A percentile compares a stretch with the other conserved stretches of the same genome.
Evolutionary conservation across 108 stramenopile genomes (phyloP).

Genomic region (Stephanodiscus minutulus): DNA sequence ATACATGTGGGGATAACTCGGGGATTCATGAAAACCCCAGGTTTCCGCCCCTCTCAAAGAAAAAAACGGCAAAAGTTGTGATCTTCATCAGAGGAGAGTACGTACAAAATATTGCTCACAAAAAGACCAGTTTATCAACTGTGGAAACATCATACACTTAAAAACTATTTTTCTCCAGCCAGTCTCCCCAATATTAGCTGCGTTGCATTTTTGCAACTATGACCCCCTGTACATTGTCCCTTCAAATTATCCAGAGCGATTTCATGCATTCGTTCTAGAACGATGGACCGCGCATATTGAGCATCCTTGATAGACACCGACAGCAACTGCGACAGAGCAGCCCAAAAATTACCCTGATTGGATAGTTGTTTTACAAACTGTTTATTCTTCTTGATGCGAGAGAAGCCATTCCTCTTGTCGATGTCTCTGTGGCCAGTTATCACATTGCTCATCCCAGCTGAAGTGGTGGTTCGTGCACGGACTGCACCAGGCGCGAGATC

Average conservation of each 20-base stretch:
- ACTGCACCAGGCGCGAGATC: slow-evolving; percentile 55
- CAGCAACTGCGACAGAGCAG: slow-evolving; percentile 11
- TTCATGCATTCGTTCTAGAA: slow-evolving; percentile 45
- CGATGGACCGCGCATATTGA: slow-evolving; percentile 16
- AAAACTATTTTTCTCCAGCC: background rate
- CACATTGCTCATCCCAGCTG: slow-evolving; percentile 77
- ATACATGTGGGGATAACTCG: too few relatives aligned
- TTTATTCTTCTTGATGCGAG: slow-evolving; percentile 9
- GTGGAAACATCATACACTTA: background rate
- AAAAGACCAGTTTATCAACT: too few relatives aligned
- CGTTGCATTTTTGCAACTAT: slow-evolving; percentile 39
- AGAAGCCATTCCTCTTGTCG: slow-evolving; percentile 24
- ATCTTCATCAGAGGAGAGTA: too few relatives aligned
- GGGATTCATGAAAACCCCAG: too few relatives aligned
- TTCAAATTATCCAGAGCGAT: slow-evolving; percentile 64
- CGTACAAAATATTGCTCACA: too few relatives aligned
- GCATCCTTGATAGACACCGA: slow-evolving; percentile 23
- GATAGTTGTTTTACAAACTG: slow-evolving; percentile 33
- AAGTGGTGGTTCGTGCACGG: slow-evolving; percentile 73
- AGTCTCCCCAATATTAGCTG: slow-evolving; percentile 7
- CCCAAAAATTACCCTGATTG: slow-evolving; percentile 47
- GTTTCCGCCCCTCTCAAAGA: too few relatives aligned
- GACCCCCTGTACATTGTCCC: slow-evolving; percentile 67
- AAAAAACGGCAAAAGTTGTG: too few relatives aligned
- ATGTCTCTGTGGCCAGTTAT: slow-evolving; percentile 26